A percentile compares a stretch with the other conserved stretches of the same genome.
Conservation (phyloP, 108 stramenopile species). For the Fistulifera pelliculosa region DNA sequence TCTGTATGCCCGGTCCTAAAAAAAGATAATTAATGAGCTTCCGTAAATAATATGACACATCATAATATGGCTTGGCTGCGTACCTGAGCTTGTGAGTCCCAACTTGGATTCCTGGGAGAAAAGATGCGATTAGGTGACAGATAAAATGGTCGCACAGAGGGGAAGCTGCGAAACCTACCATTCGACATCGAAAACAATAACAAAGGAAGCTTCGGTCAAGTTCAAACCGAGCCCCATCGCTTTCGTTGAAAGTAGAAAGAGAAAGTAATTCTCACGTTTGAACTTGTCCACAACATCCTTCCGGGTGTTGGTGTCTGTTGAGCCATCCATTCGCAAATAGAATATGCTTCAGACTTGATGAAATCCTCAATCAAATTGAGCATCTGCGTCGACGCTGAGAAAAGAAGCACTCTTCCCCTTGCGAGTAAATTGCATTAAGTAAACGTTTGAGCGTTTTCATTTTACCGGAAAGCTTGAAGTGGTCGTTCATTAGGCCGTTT, state of each 20-base stretch:
- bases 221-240: conserved; percentile 85
- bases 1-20: conserved; percentile 60
- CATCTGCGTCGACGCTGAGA: conserved; percentile 85
- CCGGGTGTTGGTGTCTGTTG: conserved; percentile 51
- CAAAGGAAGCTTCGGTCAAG: conserved; percentile 32
- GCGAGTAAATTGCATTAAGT: conserved; percentile 25
- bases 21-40: conserved; percentile 1
- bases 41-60: background rate
- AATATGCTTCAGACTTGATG: conserved; percentile 43
- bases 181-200: conserved; percentile 63
- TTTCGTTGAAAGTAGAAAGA: conserved; percentile 82
- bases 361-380: conserved; percentile 80
- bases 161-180: conserved; percentile 43
- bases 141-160: background rate
- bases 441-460: conserved; percentile 52
- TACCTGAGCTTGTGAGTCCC: conserved; percentile 64
- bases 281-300: conserved; percentile 67
- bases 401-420: conserved; percentile 65
- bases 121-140: too few relatives aligned
- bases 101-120: conserved; percentile 42
- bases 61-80: conserved; percentile 34
- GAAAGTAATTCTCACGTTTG: conserved; percentile 53
- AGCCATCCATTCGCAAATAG: conserved; percentile 83
- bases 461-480: conserved; percentile 72
- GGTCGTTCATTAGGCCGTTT: conserved; percentile 62